Conservation (phyloP, 164 flowering plant species). For the Chloranthus sessilifolius region DNA sequence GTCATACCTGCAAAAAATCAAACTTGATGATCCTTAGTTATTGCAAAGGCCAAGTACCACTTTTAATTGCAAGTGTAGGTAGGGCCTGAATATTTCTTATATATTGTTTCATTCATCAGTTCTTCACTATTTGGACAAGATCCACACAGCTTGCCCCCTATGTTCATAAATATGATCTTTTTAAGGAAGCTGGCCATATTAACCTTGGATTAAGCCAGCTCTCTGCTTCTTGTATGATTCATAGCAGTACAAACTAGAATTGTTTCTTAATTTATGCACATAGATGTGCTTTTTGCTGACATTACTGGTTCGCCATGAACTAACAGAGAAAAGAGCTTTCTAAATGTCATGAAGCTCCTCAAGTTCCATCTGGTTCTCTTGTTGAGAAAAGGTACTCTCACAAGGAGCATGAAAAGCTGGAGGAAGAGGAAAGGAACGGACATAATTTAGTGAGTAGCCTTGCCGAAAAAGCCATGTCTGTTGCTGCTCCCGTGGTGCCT, state of each 20-base stretch:
- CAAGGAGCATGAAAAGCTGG: conserved; percentile 30
- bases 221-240: no score
- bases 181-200: no score
- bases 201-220: no score
- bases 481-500: conserved; percentile 98
- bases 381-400: conserved; percentile 23
- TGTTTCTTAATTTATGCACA: conserved; percentile 1
- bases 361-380: conserved; percentile 23
- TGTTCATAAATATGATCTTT: neutral
- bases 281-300: conserved; percentile 8
- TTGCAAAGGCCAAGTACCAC: no score
- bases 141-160: neutral
- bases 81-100: no score
- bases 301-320: no score
- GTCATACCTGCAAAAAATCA: neutral
- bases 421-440: conserved; percentile 36
- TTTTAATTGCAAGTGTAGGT: no score
- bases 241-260: neutral
- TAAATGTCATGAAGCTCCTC: conserved; percentile 22
- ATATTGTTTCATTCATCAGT: no score
- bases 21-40: neutral
- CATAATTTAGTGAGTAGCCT: conserved; percentile 64
- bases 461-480: conserved; percentile 97
- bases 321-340: conserved; percentile 18
- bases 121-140: neutral